Percentiles rank a stretch among this genome's conserved stretches.
Evolutionary conservation across 139 green algal genomes (phyloP).

Genomic region (Mychonastes homosphaera): DNA sequence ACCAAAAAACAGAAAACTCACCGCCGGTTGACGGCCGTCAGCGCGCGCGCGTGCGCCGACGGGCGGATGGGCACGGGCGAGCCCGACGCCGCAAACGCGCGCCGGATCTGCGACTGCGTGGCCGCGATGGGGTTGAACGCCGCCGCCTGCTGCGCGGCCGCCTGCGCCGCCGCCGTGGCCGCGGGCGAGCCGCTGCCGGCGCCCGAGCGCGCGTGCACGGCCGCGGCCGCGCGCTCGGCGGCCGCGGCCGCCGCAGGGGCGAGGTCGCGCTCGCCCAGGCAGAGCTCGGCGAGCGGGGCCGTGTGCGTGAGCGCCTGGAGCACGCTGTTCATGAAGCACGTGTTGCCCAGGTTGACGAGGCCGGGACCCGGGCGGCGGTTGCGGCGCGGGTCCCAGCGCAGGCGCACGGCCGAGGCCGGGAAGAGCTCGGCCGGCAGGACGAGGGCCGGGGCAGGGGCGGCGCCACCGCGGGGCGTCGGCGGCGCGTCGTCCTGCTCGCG

Average conservation of each 20-base stretch:
- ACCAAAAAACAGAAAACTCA: not conserved
- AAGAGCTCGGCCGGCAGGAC: too few relatives aligned
- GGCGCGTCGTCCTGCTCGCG: too few relatives aligned
- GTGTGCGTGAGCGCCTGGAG: constrained; percentile 90
- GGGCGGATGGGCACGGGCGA: constrained; percentile 9
- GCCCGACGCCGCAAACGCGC: constrained; percentile 11
- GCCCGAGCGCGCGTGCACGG: too few relatives aligned
- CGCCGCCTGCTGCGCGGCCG: not conserved
- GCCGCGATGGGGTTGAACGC: constrained; percentile 40
- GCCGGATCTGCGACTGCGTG: constrained; percentile 39
- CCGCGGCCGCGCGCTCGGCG: too few relatives aligned
- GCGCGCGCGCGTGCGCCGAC: constrained; percentile 13
- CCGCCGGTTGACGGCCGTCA: constrained; percentile 23
- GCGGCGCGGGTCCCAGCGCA: too few relatives aligned
- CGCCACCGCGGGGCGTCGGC: too few relatives aligned
- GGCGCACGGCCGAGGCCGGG: too few relatives aligned
- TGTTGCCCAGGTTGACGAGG: constrained; percentile 92
- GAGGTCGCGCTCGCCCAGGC: constrained; percentile 26
- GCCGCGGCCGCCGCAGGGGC: not conserved
- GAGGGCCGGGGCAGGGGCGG: too few relatives aligned
- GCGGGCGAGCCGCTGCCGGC: too few relatives aligned
- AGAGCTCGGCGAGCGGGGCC: constrained; percentile 67
- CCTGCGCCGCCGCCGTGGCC: too few relatives aligned
- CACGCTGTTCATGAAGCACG: constrained; percentile 96
- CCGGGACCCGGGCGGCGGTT: too few relatives aligned